Evolutionary conservation across 768 basidiomycete species (phyloP).

Genomic region (Mycena belliarum): DNA sequence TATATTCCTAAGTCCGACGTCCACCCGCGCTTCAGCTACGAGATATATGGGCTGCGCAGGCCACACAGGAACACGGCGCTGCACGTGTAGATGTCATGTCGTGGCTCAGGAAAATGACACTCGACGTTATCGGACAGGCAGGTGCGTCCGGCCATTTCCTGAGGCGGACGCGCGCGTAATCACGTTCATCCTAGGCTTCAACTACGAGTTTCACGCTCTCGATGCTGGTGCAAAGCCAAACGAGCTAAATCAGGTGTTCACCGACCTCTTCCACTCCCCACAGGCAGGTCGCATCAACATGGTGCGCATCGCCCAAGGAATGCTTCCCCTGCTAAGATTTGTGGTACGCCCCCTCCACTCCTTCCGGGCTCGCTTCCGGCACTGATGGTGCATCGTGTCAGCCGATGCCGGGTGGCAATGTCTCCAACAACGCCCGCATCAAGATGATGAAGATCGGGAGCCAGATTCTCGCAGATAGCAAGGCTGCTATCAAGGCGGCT

Average conservation of each 20-base stretch:
- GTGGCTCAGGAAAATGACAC: neutral
- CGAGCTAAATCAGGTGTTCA: slow-evolving; percentile 35
- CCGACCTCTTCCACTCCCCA: slow-evolving; percentile 27
- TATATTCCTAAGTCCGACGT: no score
- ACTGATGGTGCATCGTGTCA: neutral
- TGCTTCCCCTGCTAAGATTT: slow-evolving; percentile 29
- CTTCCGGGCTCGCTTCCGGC: neutral
- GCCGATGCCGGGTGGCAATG: slow-evolving; percentile 9
- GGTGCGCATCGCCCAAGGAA: slow-evolving; percentile 21
- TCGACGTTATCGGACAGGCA: neutral
- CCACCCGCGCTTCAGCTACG: neutral
- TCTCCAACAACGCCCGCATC: slow-evolving; percentile 17
- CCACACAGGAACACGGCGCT: neutral
- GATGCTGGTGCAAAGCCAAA: slow-evolving; percentile 23
- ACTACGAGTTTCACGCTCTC: slow-evolving; percentile 6
- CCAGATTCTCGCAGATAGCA: slow-evolving; percentile 42
- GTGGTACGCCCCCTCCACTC: slow-evolving; percentile 23
- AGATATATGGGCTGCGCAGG: neutral
- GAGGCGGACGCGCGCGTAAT: no score
- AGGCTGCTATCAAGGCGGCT: slow-evolving; percentile 23
- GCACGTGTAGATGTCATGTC: neutral
- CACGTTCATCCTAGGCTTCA: neutral
- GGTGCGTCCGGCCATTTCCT: neutral
- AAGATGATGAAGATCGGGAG: slow-evolving; percentile 40
- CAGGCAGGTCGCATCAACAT: neutral